Evolutionary conservation across 192 early-diverging fungal species (phyloP).

Genomic region (Pilaira anomala): DNA sequence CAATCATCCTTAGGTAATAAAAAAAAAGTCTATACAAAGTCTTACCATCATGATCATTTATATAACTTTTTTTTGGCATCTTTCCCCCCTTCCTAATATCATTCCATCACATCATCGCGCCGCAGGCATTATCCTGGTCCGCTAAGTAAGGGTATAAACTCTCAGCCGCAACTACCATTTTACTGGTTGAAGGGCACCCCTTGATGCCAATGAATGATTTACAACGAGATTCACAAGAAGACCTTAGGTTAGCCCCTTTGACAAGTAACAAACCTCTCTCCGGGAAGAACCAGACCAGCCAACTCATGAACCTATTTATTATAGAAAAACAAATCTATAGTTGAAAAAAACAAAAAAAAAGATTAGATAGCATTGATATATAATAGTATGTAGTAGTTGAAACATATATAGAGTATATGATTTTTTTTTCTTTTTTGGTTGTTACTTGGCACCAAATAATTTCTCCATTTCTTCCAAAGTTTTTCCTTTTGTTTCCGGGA

Average conservation of each 20-base stretch:
- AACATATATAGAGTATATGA: too few relatives aligned
- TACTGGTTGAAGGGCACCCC: not conserved
- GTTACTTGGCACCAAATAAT: conserved; percentile 49
- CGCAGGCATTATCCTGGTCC: conserved; percentile 16
- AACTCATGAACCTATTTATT: not conserved
- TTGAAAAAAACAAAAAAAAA: not conserved
- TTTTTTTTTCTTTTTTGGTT: too few relatives aligned
- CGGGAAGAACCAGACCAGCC: not conserved
- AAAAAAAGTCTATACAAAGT: too few relatives aligned
- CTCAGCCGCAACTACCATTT: not conserved
- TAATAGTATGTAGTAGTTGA: not conserved
- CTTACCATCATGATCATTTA: too few relatives aligned
- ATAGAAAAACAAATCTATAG: not conserved
- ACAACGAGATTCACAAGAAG: too few relatives aligned
- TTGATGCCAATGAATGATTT: not conserved
- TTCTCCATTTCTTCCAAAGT: conserved; percentile 88
- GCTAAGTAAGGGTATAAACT: conserved; percentile 12
- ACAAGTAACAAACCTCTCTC: not conserved
- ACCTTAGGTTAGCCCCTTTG: not conserved
- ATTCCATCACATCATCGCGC: conserved; percentile 12
- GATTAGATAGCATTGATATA: not conserved
- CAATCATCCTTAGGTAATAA: too few relatives aligned
- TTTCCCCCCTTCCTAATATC: not conserved
- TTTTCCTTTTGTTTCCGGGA: conserved; percentile 80
- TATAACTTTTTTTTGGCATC: too few relatives aligned